These are phyloP conservation scores for Paraconiothyrium brasiliense DNA, from an alignment of 2,329 filamentous ascomycete genomes.

Conservation along the genomic window DNA sequence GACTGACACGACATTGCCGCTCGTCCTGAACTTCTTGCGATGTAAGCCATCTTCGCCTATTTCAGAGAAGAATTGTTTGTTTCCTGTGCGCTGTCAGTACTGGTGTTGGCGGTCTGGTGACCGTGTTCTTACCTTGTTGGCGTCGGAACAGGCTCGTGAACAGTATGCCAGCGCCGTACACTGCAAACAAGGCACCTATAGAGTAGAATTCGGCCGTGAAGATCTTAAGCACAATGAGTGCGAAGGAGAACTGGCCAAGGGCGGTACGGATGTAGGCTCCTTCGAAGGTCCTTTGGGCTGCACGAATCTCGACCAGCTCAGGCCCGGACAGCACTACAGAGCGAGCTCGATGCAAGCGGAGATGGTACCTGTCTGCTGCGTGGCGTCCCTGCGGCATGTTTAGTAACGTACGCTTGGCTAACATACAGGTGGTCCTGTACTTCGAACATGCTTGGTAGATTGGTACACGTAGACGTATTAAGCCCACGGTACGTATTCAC, in stretches of 20 bases:
- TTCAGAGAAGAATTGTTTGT: conserved; percentile 87
- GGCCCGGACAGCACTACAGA: conserved; percentile 82
- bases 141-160: conserved; percentile 85
- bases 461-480: neutral
- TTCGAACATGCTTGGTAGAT: conserved; percentile 18
- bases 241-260: conserved; percentile 93
- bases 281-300: conserved; percentile 95
- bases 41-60: conserved; percentile 68
- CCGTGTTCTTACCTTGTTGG: conserved; percentile 68
- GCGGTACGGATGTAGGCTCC: conserved; percentile 96
- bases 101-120: conserved; percentile 6
- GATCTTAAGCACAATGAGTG: conserved; percentile 93
- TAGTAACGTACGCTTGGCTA: conserved; percentile 10
- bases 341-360: conserved; percentile 83
- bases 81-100: conserved; percentile 58
- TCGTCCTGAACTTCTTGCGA: conserved; percentile 70
- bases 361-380: conserved; percentile 76
- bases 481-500: neutral
- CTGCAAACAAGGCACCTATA: conserved; percentile 94
- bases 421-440: conserved; percentile 3
- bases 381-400: conserved; percentile 57
- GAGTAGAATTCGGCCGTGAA: conserved; percentile 97
- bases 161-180: conserved; percentile 87
- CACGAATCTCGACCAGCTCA: conserved; percentile 93
- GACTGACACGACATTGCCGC: conserved; percentile 71